Percentiles rank a stretch among this genome's conserved stretches.
These are phyloP conservation scores for Fusarium cicatricum DNA, from an alignment of 2,329 filamentous ascomycete genomes.

Conservation along the genomic window DNA sequence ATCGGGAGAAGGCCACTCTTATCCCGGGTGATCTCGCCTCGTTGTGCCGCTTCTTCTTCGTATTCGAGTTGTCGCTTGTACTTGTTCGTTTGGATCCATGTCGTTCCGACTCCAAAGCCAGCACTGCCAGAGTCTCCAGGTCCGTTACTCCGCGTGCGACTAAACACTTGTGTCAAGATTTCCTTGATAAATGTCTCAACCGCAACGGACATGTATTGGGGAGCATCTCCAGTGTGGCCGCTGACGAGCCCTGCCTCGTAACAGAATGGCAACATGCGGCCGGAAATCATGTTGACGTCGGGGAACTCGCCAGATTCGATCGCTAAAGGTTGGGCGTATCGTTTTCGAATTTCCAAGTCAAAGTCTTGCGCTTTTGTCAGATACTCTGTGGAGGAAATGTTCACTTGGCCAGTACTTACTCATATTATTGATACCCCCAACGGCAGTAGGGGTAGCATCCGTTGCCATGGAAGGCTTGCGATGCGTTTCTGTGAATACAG, in stretches of 20 bases:
- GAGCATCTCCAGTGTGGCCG: slow-evolving; percentile 67
- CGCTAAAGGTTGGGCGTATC: slow-evolving; percentile 69
- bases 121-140: slow-evolving; percentile 68
- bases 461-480: slow-evolving; percentile 57
- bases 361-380: slow-evolving; percentile 58
- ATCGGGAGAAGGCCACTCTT: slow-evolving; percentile 81
- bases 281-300: slow-evolving; percentile 68
- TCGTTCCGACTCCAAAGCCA: slow-evolving; percentile 70
- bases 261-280: slow-evolving; percentile 73
- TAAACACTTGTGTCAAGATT: slow-evolving; percentile 68
- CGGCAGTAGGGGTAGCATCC: slow-evolving; percentile 74
- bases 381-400: not conserved
- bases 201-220: slow-evolving; percentile 70
- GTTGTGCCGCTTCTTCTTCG: slow-evolving; percentile 77
- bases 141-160: slow-evolving; percentile 70
- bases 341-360: slow-evolving; percentile 73
- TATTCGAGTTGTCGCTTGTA: slow-evolving; percentile 77
- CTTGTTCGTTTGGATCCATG: slow-evolving; percentile 80
- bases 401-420: slow-evolving; percentile 61
- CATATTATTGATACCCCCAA: slow-evolving; percentile 76
- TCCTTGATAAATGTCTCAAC: slow-evolving; percentile 75
- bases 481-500: slow-evolving; percentile 60
- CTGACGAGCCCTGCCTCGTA: slow-evolving; percentile 70
- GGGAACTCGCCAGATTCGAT: slow-evolving; percentile 76
- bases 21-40: slow-evolving; percentile 78